Conservation (phyloP, 108 stramenopile species). For the Skeletonema costatum region DNA sequence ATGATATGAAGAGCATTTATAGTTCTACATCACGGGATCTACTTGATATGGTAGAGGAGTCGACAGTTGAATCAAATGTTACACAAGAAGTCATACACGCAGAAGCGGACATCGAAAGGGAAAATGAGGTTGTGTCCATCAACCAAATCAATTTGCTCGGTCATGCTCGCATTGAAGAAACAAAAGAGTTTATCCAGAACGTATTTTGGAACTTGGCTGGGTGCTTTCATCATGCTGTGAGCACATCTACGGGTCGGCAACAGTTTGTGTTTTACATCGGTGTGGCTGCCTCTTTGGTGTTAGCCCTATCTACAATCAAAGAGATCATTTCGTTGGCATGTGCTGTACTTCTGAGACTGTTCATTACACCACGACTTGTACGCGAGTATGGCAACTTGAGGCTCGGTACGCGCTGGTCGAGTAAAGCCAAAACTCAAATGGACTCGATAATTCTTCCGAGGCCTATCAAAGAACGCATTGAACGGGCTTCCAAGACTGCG, state of each 20-base stretch:
- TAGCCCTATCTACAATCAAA: constrained; percentile 31
- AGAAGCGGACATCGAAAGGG: constrained; percentile 52
- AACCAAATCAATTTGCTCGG: constrained; percentile 48
- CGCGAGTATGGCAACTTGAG: constrained; percentile 51
- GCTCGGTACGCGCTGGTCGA: neutral
- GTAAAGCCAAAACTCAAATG: neutral
- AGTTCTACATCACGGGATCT: constrained; percentile 29
- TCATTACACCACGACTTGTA: constrained; percentile 52
- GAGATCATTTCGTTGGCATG: constrained; percentile 45
- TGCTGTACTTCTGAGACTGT: constrained; percentile 27
- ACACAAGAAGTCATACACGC: constrained; percentile 46
- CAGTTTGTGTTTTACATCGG: constrained; percentile 50
- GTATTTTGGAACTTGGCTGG: constrained; percentile 42
- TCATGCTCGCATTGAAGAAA: constrained; percentile 37
- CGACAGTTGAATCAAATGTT: constrained; percentile 36
- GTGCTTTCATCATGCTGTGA: constrained; percentile 36
- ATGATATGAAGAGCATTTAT: constrained; percentile 27
- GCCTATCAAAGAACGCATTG: constrained; percentile 31
- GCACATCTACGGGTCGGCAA: constrained; percentile 31
- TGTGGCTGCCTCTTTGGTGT: constrained; percentile 31
- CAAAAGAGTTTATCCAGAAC: constrained; percentile 43
- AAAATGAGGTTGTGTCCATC: constrained; percentile 39
- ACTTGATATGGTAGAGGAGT: constrained; percentile 35
- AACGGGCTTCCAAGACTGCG: constrained; percentile 35
- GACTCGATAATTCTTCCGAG: constrained; percentile 34